Evolutionary conservation across 805 yeast species (phyloP), one percentile per base, ranked within the genome.

Genomic region (Yamadazyma insecticola): DNA sequence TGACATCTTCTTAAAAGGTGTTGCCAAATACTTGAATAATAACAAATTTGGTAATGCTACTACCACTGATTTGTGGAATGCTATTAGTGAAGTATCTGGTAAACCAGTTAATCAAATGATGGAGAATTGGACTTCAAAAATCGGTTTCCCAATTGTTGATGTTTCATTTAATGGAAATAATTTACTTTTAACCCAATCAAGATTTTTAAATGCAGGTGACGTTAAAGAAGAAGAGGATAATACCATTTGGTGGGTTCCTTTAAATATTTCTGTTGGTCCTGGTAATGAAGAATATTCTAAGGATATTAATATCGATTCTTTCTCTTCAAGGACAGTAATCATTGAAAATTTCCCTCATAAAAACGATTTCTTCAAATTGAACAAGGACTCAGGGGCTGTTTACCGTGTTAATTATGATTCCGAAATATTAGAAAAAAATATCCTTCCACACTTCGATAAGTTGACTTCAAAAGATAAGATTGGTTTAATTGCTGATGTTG

Each of bases 11-110:
- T 64, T 85, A 41, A 70, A 71, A 44, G 95, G 94, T 39, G 87
- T 86, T 26, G 74, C 86, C 20, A 51, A 62, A 32, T 85, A 85
- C 57, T 70, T 85, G 51, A 68, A 76, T 40, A 64, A 64, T 26
- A 75, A 81, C 57, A 60, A 74, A 45, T 85, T 63, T 49, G 74
- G 75, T 24, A 85, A 85, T 60, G 87, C 92, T 16, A 76, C 74
- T 19, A 80, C 92, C 24, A 69, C 66, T 24, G 89, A 85, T 44
- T 67, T 85, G 37, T 85, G 92, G 88, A 57, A 58, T 26, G 74
- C 84, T 3, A 62, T 85, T 18, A 58, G 78, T 31, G 80, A 72
- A 33, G 82, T 68, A 10, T 68, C 83, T 3, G 82, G 82, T 15
- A 59, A 69, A 47, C 78, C 84, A 31, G 74, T 85, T 22, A 63